Base-by-base conservation (phyloP, 192 early-diverging fungal genomes). In the Spinellus fusiger region DNA sequence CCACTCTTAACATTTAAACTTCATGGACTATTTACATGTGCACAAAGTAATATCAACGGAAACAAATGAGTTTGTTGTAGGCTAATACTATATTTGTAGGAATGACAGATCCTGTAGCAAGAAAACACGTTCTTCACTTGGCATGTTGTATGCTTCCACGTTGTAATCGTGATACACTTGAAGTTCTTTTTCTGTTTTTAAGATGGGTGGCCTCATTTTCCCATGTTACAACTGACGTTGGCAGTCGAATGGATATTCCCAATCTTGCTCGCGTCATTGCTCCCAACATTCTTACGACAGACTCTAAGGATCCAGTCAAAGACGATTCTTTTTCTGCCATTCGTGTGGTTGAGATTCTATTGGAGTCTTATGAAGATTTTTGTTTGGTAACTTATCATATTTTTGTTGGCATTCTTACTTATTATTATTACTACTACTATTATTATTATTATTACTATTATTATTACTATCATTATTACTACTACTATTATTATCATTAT, bases 241-340 rank as follows among this genome's bases (percentile, higher is more conserved):
- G 91, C 12, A 94, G 90, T 64, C 91, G 89, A 74, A 98, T 98
- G 96, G 89, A 93, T 71, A 69, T 91, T 6, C 83, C 83, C 49
- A 98, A 97, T 64, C 69, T 98, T 51, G 91, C 95, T 0, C 96
- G 91, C 0, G 91, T 98, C 1, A 91, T 98, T 35, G 86, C 93
- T 22, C 96, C 96, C 22, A 97, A 95, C 63, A 87, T 98, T 33
- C 77, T 96, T 27, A 93, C 91, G 63, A 84, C 89, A 12, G 89
- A 90, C 63, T 83, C 82, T 47, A 90, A 89, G 70, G 94, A 92
- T 68, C 88, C 91, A 22, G 69, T 77, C 18, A 83, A 90, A 23
- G 84, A 86, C 54, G 84, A 90, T 35, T 86, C 84, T 53, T 87
- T 84, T 59, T 75, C 83, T n/a, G 84, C 88, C 6, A 89, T 86